These are phyloP conservation scores for Panicum virgatum DNA, from an alignment of 202 grass and related monocot species.

Conservation along the genomic window DNA sequence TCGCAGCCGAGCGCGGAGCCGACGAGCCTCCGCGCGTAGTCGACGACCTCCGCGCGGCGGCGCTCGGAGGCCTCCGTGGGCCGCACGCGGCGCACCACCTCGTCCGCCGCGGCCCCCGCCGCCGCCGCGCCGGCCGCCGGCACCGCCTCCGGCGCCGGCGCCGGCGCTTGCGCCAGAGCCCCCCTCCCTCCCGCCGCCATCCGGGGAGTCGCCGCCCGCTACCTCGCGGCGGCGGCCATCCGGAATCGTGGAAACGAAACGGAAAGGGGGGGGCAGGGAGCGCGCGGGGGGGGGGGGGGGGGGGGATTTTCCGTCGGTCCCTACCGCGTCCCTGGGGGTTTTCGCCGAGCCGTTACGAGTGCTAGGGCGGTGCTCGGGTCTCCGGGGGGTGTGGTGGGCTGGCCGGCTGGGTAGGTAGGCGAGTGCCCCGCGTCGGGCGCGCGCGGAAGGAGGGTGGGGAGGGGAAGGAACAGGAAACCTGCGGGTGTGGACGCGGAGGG, in stretches of 20 bases:
- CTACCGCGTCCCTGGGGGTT: background rate
- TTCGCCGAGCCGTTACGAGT: conserved; percentile 20
- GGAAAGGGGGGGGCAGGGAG: no score
- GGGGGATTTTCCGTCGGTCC: background rate
- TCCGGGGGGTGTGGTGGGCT: background rate
- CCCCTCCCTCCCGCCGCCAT: conserved; percentile 21
- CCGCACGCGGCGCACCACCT: conserved; percentile 64
- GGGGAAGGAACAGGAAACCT: conserved; percentile 22
- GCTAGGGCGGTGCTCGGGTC: background rate
- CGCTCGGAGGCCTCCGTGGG: conserved; percentile 69
- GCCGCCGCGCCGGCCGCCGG: no score
- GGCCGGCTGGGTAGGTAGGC: background rate
- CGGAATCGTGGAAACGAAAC: conserved; percentile 11
- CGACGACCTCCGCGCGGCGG: conserved; percentile 56
- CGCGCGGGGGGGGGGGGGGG: no score
- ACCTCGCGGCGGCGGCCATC: conserved; percentile 39
- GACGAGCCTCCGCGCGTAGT: conserved; percentile 64
- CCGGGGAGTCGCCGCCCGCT: background rate
- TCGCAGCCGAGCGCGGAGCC: conserved; percentile 57
- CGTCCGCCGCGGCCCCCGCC: conserved; percentile 50
- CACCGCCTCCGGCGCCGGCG: conserved; percentile 16
- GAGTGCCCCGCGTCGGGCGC: conserved; percentile 19
- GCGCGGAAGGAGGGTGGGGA: background rate
- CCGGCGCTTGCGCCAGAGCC: conserved; percentile 26
- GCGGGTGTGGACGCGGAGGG: conserved; percentile 23